Conservation (phyloP, 129 eudicot genomes). For the Flaveria robusta region DNA sequence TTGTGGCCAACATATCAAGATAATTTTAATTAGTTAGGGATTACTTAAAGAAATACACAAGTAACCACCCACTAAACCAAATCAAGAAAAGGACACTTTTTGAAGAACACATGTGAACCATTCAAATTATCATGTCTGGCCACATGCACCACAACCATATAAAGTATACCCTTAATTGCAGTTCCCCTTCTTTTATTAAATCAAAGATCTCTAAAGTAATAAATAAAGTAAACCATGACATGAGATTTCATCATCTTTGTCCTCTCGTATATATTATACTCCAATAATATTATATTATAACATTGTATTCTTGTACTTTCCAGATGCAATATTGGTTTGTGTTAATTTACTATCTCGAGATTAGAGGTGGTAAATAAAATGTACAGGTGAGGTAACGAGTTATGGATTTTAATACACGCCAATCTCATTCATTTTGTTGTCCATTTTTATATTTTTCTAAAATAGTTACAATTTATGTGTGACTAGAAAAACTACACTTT, state of each 20-base stretch:
- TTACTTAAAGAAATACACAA: slow-evolving; percentile 21
- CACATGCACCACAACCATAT: slow-evolving; percentile 62
- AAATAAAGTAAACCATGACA: slow-evolving; percentile 41
- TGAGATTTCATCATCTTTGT: slow-evolving; percentile 55
- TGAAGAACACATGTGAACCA: slow-evolving; percentile 51
- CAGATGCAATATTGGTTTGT: neutral
- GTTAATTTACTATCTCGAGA: neutral
- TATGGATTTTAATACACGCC: neutral
- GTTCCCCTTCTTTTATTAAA: slow-evolving; percentile 25
- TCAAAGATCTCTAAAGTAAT: slow-evolving; percentile 39
- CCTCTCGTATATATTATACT: slow-evolving; percentile 28
- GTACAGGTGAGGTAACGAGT: neutral
- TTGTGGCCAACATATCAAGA: slow-evolving; percentile 5
- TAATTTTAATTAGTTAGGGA: slow-evolving; percentile 26
- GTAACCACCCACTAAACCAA: slow-evolving; percentile 34
- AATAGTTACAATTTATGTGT: neutral
- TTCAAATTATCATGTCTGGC: slow-evolving; percentile 59
- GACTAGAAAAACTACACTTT: neutral
- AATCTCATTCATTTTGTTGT: neutral
- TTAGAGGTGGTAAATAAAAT: too few species aligned
- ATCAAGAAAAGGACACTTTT: slow-evolving; percentile 37
- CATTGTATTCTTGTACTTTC: slow-evolving; percentile 12
- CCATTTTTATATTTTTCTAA: neutral
- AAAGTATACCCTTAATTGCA: slow-evolving; percentile 42
- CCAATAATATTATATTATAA: slow-evolving; percentile 1